Base-by-base conservation (phyloP, 441 rosid species). In the Breynia disticha region DNA sequence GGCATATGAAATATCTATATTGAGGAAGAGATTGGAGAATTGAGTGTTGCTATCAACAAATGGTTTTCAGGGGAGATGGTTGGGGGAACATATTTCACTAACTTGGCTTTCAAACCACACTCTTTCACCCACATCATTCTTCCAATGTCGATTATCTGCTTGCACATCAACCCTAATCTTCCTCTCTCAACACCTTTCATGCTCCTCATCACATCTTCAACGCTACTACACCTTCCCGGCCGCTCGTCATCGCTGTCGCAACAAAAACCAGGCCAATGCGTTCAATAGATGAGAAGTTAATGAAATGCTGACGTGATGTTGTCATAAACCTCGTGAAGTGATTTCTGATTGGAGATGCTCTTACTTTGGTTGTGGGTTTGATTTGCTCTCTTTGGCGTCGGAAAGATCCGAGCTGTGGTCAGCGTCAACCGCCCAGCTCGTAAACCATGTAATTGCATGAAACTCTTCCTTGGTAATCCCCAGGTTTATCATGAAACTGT, bases 361-460 rank as follows among this genome's bases (percentile, higher is more conserved):
- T 39, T 39, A 39, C 43, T 4, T 39, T 9, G 43, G 32, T 48
- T 68, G 72, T 20, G 48, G 52, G 63, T 52, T 61, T 53, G 72
- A 54, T 54, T 38, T 67, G 52, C 72, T 58, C 60, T 76, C 73
- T 19, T 60, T 61, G 39, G 61, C 61, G 62, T 63, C 67, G 3
- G 77, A 71, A 65, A 83, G 68, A 60, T 78, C 83, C 10, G 90
- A 78, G 64, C 81, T 55, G 49, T 90, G 93, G 70, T 90, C 90
- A 62, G 83, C 93, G 63, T 90, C 96, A 18, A 90, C 98, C 8
- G 98, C 96, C 98, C 98, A 85, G 76, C 96, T 85, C 49, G 95
- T 82, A 59, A 90, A 79, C 88, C 87, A 83, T 47, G 96, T 77
- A 28, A 90, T 72, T 18, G 76, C 75, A 67, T 80, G 88, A 60